Evolutionary conservation across 176 grass and related monocot genomes (phyloP), one percentile per base, ranked within the genome.

Genomic region (Puya raimondii): DNA sequence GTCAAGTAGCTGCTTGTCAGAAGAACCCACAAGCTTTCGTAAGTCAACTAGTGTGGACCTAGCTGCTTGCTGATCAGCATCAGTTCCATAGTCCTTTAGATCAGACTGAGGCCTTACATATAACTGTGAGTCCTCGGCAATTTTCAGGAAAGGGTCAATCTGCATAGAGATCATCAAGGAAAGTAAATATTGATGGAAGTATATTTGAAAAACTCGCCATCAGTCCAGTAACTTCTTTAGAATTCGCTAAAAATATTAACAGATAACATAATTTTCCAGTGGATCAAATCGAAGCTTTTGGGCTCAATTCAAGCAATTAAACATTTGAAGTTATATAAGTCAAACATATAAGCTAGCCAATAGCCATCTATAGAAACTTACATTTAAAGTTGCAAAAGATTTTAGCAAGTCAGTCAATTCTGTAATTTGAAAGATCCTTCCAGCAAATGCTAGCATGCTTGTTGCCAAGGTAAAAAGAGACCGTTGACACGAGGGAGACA

Each of bases 61-160:
- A 70, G 94, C 86, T 64, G 74, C 57, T 66, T 82, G 79, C 59
- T 93, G 87, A 69, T 99, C 89, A 13, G 50, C 79, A 69, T 93
- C 89, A 75, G 84, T 90, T 74, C 87, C 82, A 76, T 81, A 99
- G 69, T 68, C 86, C 63, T 77, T 73, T 68, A 93, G 54, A 86
- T 99, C 94, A 33, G 89, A 85, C 71, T 92, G 92, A 72, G 84
- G 67, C 72, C 75, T 93, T 74, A 81, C 80, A 67, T 99, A 99
- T 50, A 93, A 73, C 83, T 92, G 94, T 54, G 84, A 85, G 71
- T 99, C 89, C 73, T 99, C 94, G 51, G 85, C 94, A 80, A 93
- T 83, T 81, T 82, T 85, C 63, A 99, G 82, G 81, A 84, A 88
- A 61, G 94, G 90, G 23, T 99, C 94, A 59, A 93, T 80, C 94